Evolutionary conservation across 768 basidiomycete species (phyloP), one percentile per base, ranked within the genome.

Genomic region (Holtermannia corniformis): DNA sequence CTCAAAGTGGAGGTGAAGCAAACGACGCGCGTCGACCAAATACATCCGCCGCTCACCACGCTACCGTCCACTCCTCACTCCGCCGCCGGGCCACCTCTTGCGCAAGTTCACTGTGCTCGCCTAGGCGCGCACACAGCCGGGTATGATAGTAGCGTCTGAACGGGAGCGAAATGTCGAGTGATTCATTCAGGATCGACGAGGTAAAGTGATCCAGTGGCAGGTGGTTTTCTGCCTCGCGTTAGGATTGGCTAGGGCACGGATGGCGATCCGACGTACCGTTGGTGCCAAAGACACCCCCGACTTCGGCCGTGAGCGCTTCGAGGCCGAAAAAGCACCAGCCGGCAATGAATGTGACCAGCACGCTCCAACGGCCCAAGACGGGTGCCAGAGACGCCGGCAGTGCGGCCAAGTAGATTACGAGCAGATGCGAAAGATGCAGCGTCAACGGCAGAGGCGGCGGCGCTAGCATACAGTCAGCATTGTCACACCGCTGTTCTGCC

Each of bases 301-400:
- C 68, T 60, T 72, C 71, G 13, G 55, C 49, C 20, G 68, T 62
- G n/a, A 72, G 46, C 24, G 68, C 68, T 49, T 72, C 68, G 1
- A 72, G 54, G 20, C 71, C 71, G 14, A 70, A 47, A 0, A 72
- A 44, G 50, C 62, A 68, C 71, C 71, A 72, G 20, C 63, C 68
- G 11, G 68, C 68, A 2, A 72, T 53, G 26, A 68, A 32, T 1
- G 63, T 62, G 20, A 72, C 60, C 7, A 65, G 42, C 7, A 66
- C 54, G 3, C 58, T 47, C 52, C 59, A 66, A 4, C 60, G 58
- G 4, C 53, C 56, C 0, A 68, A 61, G 12, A 63, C 55, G 28
- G 65, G 68, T 3, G 70, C 59, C 11, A 70, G 54, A 3, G 67
- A 64, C 22, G 52, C 55, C 2, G 71, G 68, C 16, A 72, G 51